Percentiles rank a stretch among this genome's conserved stretches.
Conservation (phyloP, 305 asterid genomes). For the Ruellia speciosa region DNA sequence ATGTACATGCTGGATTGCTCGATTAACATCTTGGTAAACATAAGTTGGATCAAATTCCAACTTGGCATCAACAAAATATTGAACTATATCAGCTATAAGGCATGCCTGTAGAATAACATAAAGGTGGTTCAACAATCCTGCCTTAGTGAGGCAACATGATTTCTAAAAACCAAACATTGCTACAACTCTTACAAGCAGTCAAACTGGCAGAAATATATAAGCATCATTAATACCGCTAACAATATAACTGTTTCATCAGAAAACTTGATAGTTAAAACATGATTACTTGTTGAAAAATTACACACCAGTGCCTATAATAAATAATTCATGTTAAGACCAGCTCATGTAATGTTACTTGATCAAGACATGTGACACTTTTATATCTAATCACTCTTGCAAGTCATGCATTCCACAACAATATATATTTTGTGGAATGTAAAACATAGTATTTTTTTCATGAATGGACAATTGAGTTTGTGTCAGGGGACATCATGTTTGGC, state of each 20-base stretch:
- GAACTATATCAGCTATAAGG: conserved; percentile 92
- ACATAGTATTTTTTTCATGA: too few relatives aligned
- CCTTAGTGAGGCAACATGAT: conserved; percentile 6
- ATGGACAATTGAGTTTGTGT: too few relatives aligned
- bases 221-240: background rate
- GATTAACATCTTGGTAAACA: conserved; percentile 83
- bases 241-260: background rate
- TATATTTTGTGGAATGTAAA: too few relatives aligned
- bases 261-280: too few relatives aligned
- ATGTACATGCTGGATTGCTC: conserved; percentile 91
- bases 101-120: conserved; percentile 57
- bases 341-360: too few relatives aligned
- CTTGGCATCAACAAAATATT: conserved; percentile 92
- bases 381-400: too few relatives aligned
- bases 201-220: conserved; percentile 2
- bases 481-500: too few relatives aligned
- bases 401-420: too few relatives aligned
- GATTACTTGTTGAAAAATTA: too few relatives aligned
- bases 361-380: too few relatives aligned
- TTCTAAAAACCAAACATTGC: conserved; percentile 1
- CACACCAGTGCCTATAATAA: too few relatives aligned
- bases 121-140: conserved; percentile 12
- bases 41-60: conserved; percentile 87
- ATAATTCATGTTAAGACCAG: too few relatives aligned
- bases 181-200: conserved; percentile 9